Percentiles rank a stretch among this genome's conserved stretches.
phyloP scores from a whole-genome alignment of 1,139 yeast genomes.

The Pichia sp. region DNA sequence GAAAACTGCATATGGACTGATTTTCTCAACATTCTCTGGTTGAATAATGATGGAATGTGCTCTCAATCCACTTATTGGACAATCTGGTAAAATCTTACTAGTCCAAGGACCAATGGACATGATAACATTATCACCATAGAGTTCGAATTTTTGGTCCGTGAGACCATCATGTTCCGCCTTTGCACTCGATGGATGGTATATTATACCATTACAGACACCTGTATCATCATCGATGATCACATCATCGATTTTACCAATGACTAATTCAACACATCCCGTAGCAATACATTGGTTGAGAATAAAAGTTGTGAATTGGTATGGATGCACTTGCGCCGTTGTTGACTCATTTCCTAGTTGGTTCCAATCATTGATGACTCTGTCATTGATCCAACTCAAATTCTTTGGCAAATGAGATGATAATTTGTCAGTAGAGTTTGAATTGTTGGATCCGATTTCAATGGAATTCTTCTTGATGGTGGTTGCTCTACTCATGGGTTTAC shows the following conservation, averaged over 20 bases:
- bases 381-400: constrained; percentile 77
- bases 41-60: constrained; percentile 93
- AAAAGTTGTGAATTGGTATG: constrained; percentile 82
- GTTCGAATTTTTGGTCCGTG: constrained; percentile 29
- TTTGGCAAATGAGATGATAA: constrained; percentile 43
- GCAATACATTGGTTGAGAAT: constrained; percentile 76
- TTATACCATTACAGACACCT: constrained; percentile 60
- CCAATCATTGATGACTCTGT: constrained; percentile 62
- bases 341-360: constrained; percentile 77
- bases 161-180: constrained; percentile 31
- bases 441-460: constrained; percentile 29
- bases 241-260: constrained; percentile 77
- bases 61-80: constrained; percentile 86
- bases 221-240: constrained; percentile 54
- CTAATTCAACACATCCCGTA: constrained; percentile 74
- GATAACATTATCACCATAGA: constrained; percentile 70
- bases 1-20: constrained; percentile 89
- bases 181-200: constrained; percentile 53
- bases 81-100: constrained; percentile 76
- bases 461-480: constrained; percentile 34
- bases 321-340: constrained; percentile 96
- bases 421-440: constrained; percentile 21
- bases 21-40: constrained; percentile 62
- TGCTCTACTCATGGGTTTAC: constrained; percentile 22
- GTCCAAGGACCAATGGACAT: constrained; percentile 97